Conservation (phyloP, 1,139 yeast genomes). For the Blastobotrys petasosporus region DNA sequence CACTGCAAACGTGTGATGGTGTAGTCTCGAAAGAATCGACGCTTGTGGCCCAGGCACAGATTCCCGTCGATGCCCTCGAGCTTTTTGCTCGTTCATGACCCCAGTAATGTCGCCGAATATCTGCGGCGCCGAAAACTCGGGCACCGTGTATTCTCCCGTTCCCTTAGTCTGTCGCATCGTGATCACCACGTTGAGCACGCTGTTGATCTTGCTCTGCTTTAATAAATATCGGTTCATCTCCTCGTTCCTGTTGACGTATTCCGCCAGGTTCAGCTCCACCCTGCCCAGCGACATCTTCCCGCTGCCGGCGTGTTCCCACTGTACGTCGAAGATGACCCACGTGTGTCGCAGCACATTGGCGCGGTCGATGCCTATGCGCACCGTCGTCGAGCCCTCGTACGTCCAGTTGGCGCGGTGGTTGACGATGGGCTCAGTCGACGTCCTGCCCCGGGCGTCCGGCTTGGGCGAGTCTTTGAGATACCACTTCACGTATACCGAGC, state of each 20-base stretch:
- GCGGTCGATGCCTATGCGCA: slow-evolving; percentile 41
- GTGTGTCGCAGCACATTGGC: slow-evolving; percentile 28
- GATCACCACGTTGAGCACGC: slow-evolving; percentile 53
- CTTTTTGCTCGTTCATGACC: slow-evolving; percentile 26
- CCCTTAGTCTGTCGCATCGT: slow-evolving; percentile 45
- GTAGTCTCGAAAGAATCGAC: slow-evolving; percentile 31
- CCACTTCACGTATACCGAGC: slow-evolving; percentile 64
- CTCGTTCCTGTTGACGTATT: slow-evolving; percentile 55
- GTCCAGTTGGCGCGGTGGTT: slow-evolving; percentile 50
- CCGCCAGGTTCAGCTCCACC: slow-evolving; percentile 63
- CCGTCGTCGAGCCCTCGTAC: slow-evolving; percentile 34
- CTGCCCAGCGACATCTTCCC: slow-evolving; percentile 52
- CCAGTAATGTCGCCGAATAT: slow-evolving; percentile 34
- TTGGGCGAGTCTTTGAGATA: slow-evolving; percentile 41
- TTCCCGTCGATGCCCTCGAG: slow-evolving; percentile 2
- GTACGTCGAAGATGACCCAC: slow-evolving; percentile 33
- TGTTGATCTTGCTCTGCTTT: slow-evolving; percentile 74
- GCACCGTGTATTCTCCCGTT: slow-evolving; percentile 32
- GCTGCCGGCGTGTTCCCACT: slow-evolving; percentile 31
- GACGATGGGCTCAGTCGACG: slow-evolving; percentile 40
- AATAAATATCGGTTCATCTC: slow-evolving; percentile 57
- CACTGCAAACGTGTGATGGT: slow-evolving; percentile 59
- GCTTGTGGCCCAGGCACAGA: not conserved
- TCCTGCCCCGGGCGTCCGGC: slow-evolving; percentile 41
- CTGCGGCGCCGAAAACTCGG: slow-evolving; percentile 29